Evolutionary conservation across 176 grass and related monocot genomes (phyloP), one percentile per base, ranked within the genome.

Genomic region (Metroxylon sagu): DNA sequence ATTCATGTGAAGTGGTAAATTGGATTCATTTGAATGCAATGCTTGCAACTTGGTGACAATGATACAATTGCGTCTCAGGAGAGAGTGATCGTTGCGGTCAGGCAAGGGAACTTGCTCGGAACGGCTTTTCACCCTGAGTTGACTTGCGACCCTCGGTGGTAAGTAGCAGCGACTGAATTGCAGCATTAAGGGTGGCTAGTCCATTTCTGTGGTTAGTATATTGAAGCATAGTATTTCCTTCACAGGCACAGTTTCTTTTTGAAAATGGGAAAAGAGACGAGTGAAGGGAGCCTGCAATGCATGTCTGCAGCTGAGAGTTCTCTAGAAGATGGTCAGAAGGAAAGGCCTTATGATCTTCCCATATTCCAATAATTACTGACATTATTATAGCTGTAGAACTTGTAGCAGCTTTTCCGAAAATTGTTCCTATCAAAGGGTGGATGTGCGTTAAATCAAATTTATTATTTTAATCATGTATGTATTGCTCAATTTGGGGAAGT

Each of bases 101-200:
- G 83, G 53, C 93, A 98, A 76, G 67, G 84, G 62, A 85, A 89
- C 68, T 80, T 98, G 56, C 88, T 98, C 0, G 93, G 76, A 21
- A 98, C 93, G n/a, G 87, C 87, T 48, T 97, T 97, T 63, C 92
- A 97, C 53, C 87, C 92, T 66, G 92, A 97, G 59, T 73, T 97
- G 59, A 97, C 92, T 59, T 91, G 87, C 39, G 92, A 97, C 23
- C 85, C 77, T 19, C 83, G 92, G 85, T 97, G 92, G 92, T 97
- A 63, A 85, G 57, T 6, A 5, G 14, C 19, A 8, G 29, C 21
- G 18, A 61, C 21, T 50, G 4, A 60, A 39, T 26, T 66, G 31
- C 31, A 39, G 31, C 31, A 39, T 39, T 23, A 23, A 12, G 1
- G 31, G 31, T 39, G 31, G 31, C 7, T 39, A 39, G 7, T 39